Conservation (phyloP, 441 rosid genomes). For the Gossypium davidsonii region DNA sequence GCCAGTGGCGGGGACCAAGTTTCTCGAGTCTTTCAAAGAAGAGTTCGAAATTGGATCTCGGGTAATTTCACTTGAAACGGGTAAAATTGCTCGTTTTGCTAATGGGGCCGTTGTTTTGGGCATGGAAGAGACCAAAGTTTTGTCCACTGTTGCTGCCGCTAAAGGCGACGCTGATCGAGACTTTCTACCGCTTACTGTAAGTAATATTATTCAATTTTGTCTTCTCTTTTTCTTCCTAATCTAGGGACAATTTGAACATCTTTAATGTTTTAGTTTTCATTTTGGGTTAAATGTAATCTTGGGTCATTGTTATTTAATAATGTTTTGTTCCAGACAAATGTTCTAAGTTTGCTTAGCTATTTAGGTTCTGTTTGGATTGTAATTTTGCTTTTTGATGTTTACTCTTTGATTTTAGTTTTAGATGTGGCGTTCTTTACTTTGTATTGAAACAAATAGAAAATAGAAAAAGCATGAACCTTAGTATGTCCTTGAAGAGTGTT, state of each 20-base stretch:
- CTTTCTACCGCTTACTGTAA: conserved; percentile 86
- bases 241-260: not conserved
- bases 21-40: conserved; percentile 69
- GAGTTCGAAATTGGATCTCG: conserved; percentile 88
- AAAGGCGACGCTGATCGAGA: conserved; percentile 59
- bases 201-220: conserved; percentile 6
- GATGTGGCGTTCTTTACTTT: not conserved
- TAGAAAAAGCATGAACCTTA: not conserved
- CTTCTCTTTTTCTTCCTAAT: not conserved
- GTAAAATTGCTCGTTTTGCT: conserved; percentile 84
- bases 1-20: conserved; percentile 49
- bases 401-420: not conserved
- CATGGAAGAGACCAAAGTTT: conserved; percentile 68
- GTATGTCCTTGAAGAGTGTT: not conserved
- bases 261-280: not conserved
- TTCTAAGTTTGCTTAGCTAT: not conserved
- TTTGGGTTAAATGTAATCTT: not conserved
- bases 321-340: not conserved
- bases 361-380: not conserved
- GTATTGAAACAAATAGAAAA: not conserved
- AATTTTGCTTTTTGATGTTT: not conserved
- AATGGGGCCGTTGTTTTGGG: conserved; percentile 85
- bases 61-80: conserved; percentile 69
- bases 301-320: not conserved
- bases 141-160: conserved; percentile 73